phyloP scores from a whole-genome alignment of 768 basidiomycete species.

The Galerina sulciceps region DNA sequence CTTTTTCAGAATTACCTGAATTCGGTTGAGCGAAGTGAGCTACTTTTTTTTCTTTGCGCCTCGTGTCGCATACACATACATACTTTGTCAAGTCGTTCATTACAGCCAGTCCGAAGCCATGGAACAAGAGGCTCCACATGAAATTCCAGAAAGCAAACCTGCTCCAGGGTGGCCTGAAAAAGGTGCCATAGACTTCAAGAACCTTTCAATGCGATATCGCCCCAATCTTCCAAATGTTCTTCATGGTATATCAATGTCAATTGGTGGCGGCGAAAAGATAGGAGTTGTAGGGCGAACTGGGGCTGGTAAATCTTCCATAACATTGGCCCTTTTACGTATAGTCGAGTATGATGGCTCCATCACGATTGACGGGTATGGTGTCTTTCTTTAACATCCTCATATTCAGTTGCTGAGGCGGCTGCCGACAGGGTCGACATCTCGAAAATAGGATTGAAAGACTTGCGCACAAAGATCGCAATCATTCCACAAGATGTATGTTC shows the following conservation, averaged over 20 bases:
- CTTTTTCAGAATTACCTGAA: slow-evolving; percentile 65
- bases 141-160: slow-evolving; percentile 59
- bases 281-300: slow-evolving; percentile 74
- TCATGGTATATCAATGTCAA: slow-evolving; percentile 61
- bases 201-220: slow-evolving; percentile 66
- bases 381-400: background rate
- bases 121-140: slow-evolving; percentile 68
- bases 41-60: slow-evolving; percentile 10
- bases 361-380: slow-evolving; percentile 59
- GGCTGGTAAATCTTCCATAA: slow-evolving; percentile 65
- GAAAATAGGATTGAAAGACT: slow-evolving; percentile 65
- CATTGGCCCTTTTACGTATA: slow-evolving; percentile 68
- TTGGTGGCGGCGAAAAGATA: slow-evolving; percentile 74
- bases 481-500: slow-evolving; percentile 61
- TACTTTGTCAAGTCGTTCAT: slow-evolving; percentile 44
- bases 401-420: slow-evolving; percentile 5
- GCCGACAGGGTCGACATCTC: slow-evolving; percentile 59
- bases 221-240: slow-evolving; percentile 75
- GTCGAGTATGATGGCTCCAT: slow-evolving; percentile 72
- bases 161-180: slow-evolving; percentile 62
- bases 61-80: background rate
- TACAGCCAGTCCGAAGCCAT: slow-evolving; percentile 56
- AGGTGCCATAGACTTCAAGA: slow-evolving; percentile 65
- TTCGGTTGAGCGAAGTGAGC: slow-evolving; percentile 59
- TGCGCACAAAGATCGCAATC: slow-evolving; percentile 62